Conservation (phyloP, 164 flowering plant genomes). For the Sedum album region DNA sequence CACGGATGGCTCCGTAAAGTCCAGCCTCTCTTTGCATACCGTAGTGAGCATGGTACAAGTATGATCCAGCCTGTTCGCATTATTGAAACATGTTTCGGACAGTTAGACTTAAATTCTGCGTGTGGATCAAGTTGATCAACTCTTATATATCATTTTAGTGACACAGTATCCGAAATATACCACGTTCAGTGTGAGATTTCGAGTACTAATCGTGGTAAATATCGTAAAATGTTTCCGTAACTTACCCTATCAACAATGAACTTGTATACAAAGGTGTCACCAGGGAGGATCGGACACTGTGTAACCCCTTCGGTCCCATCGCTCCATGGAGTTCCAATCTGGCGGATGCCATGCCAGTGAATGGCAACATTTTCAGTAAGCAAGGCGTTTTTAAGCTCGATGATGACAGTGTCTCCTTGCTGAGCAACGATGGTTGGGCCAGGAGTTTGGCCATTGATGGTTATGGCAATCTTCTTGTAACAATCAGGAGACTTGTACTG, state of each 20-base stretch:
- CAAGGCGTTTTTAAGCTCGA: slow-evolving; percentile 67
- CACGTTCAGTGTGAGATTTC: no score
- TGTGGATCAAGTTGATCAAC: not conserved
- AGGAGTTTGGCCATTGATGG: slow-evolving; percentile 63
- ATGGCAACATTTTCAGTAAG: slow-evolving; percentile 75
- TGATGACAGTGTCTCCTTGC: slow-evolving; percentile 66
- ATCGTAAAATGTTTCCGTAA: not conserved
- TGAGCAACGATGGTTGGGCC: slow-evolving; percentile 73
- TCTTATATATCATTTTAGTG: no score
- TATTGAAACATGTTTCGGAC: not conserved
- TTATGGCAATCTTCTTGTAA: slow-evolving; percentile 46
- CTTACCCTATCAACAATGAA: slow-evolving; percentile 78
- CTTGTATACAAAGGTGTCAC: slow-evolving; percentile 56
- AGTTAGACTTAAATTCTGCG: not conserved
- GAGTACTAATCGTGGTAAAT: no score
- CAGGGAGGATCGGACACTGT: slow-evolving; percentile 76
- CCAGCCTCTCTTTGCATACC: slow-evolving; percentile 92
- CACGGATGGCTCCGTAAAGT: slow-evolving; percentile 61
- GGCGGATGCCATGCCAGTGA: slow-evolving; percentile 97
- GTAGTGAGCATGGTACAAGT: slow-evolving; percentile 80
- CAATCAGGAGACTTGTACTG: slow-evolving; percentile 75
- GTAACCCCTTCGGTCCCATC: slow-evolving; percentile 93
- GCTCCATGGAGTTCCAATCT: slow-evolving; percentile 83
- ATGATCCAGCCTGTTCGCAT: slow-evolving; percentile 63
- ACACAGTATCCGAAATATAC: no score